Evolutionary conservation across 495 filamentous ascomycete species (phyloP).

Genomic region (Podospora comata): DNA sequence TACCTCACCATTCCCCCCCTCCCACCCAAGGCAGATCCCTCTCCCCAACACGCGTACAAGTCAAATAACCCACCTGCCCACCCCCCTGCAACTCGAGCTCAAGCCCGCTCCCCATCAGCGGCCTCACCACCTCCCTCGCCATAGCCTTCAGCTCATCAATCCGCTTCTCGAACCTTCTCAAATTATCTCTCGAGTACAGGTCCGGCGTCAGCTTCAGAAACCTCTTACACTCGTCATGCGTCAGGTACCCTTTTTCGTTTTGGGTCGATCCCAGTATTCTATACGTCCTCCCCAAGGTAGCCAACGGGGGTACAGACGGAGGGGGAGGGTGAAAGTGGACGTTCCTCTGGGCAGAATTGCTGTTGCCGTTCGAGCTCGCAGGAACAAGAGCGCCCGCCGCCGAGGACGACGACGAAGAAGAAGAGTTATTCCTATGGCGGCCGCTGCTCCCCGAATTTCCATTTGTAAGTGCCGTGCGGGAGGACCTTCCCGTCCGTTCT

Average conservation of each 20-base stretch:
- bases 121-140: slow-evolving; percentile 77
- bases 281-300: slow-evolving; percentile 64
- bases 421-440: slow-evolving; percentile 9
- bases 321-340: background rate
- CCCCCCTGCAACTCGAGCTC: slow-evolving; percentile 59
- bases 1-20: background rate
- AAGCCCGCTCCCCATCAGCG: slow-evolving; percentile 77
- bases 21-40: slow-evolving; percentile 71
- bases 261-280: slow-evolving; percentile 50
- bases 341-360: slow-evolving; percentile 21
- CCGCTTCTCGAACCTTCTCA: slow-evolving; percentile 77
- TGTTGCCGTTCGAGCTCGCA: slow-evolving; percentile 20
- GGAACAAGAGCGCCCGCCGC: background rate
- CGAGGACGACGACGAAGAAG: background rate
- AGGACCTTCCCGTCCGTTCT: slow-evolving; percentile 40
- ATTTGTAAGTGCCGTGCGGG: slow-evolving; percentile 26
- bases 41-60: slow-evolving; percentile 73
- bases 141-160: slow-evolving; percentile 83
- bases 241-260: slow-evolving; percentile 64
- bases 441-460: slow-evolving; percentile 23
- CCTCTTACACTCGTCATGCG: slow-evolving; percentile 81
- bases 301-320: slow-evolving; percentile 37
- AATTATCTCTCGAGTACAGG: slow-evolving; percentile 66
- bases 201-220: slow-evolving; percentile 76
- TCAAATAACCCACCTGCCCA: slow-evolving; percentile 62